A percentile compares a stretch with the other conserved stretches of the same genome.
These are phyloP conservation scores for Sphagnurus paluster DNA, from an alignment of 1,284 basidiomycete species.

Conservation along the genomic window DNA sequence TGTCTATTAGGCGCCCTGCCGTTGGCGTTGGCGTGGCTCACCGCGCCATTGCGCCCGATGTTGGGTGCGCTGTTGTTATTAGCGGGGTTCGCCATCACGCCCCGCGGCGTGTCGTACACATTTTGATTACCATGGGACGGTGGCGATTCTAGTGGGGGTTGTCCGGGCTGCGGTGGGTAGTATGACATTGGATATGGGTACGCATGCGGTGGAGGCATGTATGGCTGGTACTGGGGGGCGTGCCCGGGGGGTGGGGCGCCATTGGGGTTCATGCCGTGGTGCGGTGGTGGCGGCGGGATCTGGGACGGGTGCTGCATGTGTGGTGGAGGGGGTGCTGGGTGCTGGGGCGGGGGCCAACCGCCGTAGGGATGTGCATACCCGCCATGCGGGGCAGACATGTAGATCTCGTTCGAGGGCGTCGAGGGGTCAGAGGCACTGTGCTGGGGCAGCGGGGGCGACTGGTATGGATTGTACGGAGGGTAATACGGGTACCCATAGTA, in stretches of 20 bases:
- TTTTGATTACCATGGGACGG: conserved; percentile 23
- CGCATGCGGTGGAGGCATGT: conserved; percentile 36
- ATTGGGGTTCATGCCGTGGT: conserved; percentile 15
- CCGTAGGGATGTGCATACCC: conserved; percentile 40
- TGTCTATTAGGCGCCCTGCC: conserved; percentile 18
- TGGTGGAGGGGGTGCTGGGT: conserved; percentile 34
- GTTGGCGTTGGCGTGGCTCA: conserved; percentile 5
- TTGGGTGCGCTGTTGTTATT: conserved; percentile 9
- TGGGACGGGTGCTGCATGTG: conserved; percentile 33
- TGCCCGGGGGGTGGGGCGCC: conserved; percentile 29
- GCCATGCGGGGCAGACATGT: conserved; percentile 33
- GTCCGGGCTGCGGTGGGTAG: conserved; percentile 43
- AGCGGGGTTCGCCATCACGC: conserved; percentile 18
- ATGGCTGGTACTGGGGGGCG: conserved; percentile 34
- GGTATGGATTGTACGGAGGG: conserved; percentile 35
- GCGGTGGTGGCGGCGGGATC: conserved; percentile 18
- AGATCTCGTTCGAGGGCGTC: conserved; percentile 35
- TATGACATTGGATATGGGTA: conserved; percentile 50
- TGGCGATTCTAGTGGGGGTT: conserved; percentile 37
- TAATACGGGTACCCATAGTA: conserved; percentile 36
- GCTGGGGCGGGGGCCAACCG: conserved; percentile 37
- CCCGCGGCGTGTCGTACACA: conserved; percentile 29
- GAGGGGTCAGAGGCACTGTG: conserved; percentile 35
- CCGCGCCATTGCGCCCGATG: conserved; percentile 9
- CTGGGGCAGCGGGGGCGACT: conserved; percentile 34